A percentile compares a stretch with the other conserved stretches of the same genome.
Evolutionary conservation across 257 asterid genomes (phyloP).

Genomic region (Solanum acaule): DNA sequence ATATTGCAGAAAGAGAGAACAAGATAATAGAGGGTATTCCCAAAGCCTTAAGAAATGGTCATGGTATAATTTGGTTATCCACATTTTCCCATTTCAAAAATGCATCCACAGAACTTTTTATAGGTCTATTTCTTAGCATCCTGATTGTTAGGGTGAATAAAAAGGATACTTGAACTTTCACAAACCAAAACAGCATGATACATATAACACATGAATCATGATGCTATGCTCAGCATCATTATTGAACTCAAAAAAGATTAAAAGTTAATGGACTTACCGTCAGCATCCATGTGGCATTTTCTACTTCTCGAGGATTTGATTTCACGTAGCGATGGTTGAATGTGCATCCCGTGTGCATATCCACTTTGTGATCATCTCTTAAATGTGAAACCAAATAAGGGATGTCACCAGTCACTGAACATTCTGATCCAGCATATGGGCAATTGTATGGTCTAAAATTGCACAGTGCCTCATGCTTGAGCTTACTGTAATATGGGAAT

Average conservation of each 20-base stretch:
- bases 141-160: neutral
- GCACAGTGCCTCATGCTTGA: slow-evolving; percentile 64
- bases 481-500: slow-evolving; percentile 76
- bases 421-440: slow-evolving; percentile 83
- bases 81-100: neutral
- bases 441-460: slow-evolving; percentile 61
- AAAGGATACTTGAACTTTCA: neutral
- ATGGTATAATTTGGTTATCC: neutral
- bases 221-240: neutral
- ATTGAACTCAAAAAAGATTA: neutral
- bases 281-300: slow-evolving; percentile 85
- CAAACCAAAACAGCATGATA: neutral
- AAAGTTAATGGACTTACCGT: slow-evolving; percentile 38
- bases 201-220: neutral
- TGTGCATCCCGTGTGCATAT: slow-evolving; percentile 83
- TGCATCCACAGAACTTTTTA: neutral
- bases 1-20: neutral
- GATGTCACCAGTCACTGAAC: slow-evolving; percentile 59
- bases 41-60: neutral
- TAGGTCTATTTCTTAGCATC: neutral
- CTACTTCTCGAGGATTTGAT: slow-evolving; percentile 82
- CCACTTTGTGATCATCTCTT: slow-evolving; percentile 79
- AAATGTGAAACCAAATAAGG: slow-evolving; percentile 69
- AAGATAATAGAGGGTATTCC: neutral
- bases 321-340: slow-evolving; percentile 79